Conservation (phyloP, 2,329 filamentous ascomycete genomes). For the Alternaria incomplexa region DNA sequence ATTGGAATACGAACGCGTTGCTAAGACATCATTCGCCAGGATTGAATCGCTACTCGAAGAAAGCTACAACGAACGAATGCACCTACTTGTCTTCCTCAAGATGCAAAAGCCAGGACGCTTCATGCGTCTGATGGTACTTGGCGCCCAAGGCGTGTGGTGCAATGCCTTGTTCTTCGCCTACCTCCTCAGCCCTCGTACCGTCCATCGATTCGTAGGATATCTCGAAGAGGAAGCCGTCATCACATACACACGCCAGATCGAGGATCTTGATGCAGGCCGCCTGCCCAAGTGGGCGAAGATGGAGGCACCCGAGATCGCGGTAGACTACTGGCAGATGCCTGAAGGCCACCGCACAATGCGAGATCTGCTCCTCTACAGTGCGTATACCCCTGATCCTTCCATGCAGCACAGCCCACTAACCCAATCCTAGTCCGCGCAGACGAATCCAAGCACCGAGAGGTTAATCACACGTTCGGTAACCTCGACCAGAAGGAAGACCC, state of each 20-base stretch:
- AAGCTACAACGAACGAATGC: constrained; percentile 93
- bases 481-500: constrained; percentile 84
- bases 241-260: constrained; percentile 89
- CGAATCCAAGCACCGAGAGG: constrained; percentile 73
- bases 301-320: constrained; percentile 82
- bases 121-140: constrained; percentile 88
- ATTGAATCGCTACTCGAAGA: constrained; percentile 92
- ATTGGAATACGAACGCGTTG: neutral
- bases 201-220: constrained; percentile 95
- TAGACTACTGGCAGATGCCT: constrained; percentile 94
- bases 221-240: constrained; percentile 96
- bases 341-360: constrained; percentile 81
- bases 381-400: constrained; percentile 50
- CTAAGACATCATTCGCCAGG: constrained; percentile 53
- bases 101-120: constrained; percentile 85
- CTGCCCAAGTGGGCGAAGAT: constrained; percentile 83
- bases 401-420: constrained; percentile 9
- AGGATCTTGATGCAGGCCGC: constrained; percentile 83
- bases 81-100: constrained; percentile 90
- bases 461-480: constrained; percentile 94
- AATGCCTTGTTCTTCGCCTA: constrained; percentile 91
- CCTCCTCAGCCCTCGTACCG: constrained; percentile 82
- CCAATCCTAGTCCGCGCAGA: constrained; percentile 42
- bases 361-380: constrained; percentile 83
- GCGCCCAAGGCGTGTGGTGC: constrained; percentile 73